phyloP scores from a whole-genome alignment of 371 early-diverging fungal species.

The Mucor sp. region DNA sequence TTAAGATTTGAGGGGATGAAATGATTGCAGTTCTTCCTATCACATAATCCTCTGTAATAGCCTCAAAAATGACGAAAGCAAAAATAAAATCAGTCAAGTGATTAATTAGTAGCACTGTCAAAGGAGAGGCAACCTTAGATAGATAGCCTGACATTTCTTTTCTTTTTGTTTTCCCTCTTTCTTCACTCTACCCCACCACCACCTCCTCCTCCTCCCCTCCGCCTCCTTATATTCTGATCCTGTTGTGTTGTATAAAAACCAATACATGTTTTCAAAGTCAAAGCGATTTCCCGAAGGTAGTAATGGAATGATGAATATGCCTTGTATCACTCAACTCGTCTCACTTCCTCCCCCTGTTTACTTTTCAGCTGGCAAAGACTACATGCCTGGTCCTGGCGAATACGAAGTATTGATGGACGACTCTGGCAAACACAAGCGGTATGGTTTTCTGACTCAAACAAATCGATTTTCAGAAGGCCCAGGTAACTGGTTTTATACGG shows the following conservation, averaged over 20 bases:
- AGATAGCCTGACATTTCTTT: background rate
- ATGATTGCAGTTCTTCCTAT: too few relatives aligned
- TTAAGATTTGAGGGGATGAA: too few relatives aligned
- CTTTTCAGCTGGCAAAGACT: constrained; percentile 35
- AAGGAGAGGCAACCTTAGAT: background rate
- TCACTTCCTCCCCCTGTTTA: background rate
- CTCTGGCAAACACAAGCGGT: constrained; percentile 25
- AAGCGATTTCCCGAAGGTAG: constrained; percentile 47
- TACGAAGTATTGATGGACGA: constrained; percentile 35
- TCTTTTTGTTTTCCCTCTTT: background rate
- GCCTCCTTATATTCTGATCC: background rate
- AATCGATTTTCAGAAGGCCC: constrained; percentile 28
- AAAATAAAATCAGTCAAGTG: too few relatives aligned
- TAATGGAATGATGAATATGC: background rate
- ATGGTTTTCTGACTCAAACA: constrained; percentile 34
- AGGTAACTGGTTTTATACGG: background rate
- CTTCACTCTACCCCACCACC: too few relatives aligned
- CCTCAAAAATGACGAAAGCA: too few relatives aligned
- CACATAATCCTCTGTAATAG: too few relatives aligned
- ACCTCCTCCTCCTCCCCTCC: background rate
- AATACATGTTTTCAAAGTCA: constrained; percentile 44
- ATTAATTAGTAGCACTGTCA: too few relatives aligned
- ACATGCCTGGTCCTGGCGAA: constrained; percentile 49
- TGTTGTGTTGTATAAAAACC: background rate
- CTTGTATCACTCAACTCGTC: background rate